phyloP scores from a whole-genome alignment of 2,329 filamentous ascomycete genomes.

The Pleomassaria siparia region DNA sequence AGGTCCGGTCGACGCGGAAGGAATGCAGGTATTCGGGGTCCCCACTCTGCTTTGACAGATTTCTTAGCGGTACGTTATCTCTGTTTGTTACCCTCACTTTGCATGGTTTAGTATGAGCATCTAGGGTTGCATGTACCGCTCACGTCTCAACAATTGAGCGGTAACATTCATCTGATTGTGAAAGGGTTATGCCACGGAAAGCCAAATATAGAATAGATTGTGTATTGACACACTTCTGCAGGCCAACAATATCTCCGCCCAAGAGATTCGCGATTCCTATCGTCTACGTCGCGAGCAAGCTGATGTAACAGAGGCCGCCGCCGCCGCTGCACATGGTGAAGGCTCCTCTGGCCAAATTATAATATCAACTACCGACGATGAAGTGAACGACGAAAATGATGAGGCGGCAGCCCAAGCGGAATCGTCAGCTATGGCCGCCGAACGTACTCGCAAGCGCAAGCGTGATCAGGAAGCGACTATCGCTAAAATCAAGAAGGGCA shows the following conservation, averaged over 20 bases:
- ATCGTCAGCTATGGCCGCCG: constrained; percentile 46
- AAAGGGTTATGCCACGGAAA: neutral
- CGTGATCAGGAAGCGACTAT: constrained; percentile 55
- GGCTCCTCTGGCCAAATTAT: constrained; percentile 33
- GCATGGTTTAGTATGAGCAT: no score
- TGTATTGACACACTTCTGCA: constrained; percentile 33
- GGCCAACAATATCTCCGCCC: constrained; percentile 73
- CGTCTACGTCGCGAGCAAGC: constrained; percentile 55
- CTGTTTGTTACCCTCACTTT: neutral
- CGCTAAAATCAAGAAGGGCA: constrained; percentile 49
- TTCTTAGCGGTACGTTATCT: constrained; percentile 60
- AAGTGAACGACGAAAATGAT: constrained; percentile 36
- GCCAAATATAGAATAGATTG: neutral
- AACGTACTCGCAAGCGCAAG: constrained; percentile 57
- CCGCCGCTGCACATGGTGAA: constrained; percentile 37
- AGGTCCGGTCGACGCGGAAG: constrained; percentile 42
- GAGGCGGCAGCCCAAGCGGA: constrained; percentile 32
- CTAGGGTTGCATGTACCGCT: no score
- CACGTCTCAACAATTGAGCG: neutral
- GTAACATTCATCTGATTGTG: neutral
- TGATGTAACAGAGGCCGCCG: constrained; percentile 36
- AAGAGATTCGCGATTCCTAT: constrained; percentile 63
- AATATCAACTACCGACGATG: constrained; percentile 39
- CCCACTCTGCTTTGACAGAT: constrained; percentile 68
- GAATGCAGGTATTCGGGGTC: constrained; percentile 53